Evolutionary conservation across 306 rosid genomes (phyloP), one percentile per base, ranked within the genome.

Genomic region (Mucuna pruriens): DNA sequence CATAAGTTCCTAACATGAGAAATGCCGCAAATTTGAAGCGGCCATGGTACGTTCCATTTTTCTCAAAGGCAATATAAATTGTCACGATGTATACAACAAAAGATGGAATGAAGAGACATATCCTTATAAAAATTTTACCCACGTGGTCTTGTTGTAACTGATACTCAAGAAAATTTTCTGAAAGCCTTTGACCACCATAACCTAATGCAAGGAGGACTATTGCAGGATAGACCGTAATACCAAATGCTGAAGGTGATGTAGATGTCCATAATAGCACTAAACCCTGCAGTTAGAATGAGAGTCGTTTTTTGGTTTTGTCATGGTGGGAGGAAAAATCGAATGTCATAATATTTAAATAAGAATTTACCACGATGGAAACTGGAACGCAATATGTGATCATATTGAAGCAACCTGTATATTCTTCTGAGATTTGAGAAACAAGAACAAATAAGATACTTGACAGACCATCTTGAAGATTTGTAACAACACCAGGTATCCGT

Each of bases 41-140:
- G 44, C 0, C 0, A 0, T 2, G 0, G 0, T 1, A 6, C 1
- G 11, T 2, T 0, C 3, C 1, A 0, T 2, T 1, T 29, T 3
- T 29, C 3, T 25, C 7, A 0, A 19, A 0, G 7, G 0, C 0
- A 5, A 39, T 2, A 0, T 6, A 6, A 4, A 8, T 0, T 0
- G 16, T 4, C 0, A 25, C 0, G 29, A 34, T 20, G 5, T 49
- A 71, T 15, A 25, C 57, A 9, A 42, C 2, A 3, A 23, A 0
- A 4, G 4, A 0, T 9, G 39, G 48, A 60, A 0, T 2, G 39
- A 26, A 1, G 0, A 0, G 0, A 48, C 33, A 72, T 17, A 17
- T 31, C 6, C 0, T 0, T 0, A 0, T 3, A 48, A 3, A 19
- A 2, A 12, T 5, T n/a, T 0, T 6, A 3, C 8, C 31, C 15